Evolutionary conservation across 2,329 filamentous ascomycete species (phyloP), one percentile per base, ranked within the genome.

Genomic region (Botrytis galanthina): DNA sequence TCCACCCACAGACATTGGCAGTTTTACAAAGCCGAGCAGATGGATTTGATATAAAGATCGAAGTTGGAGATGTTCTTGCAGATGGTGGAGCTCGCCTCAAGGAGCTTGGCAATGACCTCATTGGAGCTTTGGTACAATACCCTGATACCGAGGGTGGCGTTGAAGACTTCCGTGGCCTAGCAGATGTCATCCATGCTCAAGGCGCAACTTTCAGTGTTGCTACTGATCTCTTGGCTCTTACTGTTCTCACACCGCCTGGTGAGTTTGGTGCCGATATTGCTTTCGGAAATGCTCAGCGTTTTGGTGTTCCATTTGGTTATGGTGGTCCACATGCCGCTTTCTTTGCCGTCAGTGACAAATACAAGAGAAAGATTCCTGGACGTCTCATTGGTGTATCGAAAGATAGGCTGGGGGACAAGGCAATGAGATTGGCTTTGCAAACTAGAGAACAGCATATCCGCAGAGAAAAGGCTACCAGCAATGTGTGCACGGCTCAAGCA

Each of bases 271-370:
- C 95, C 35, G 95, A 98, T 81, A 93, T 98, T 78, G 95, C 95
- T 8, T 97, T 98, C 81, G 95, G 95, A 77, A 97, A 92, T 80
- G 91, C 95, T 26, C 95, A 98, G 84, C 87, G 95, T 74, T 92
- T 98, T 75, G 95, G 95, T 82, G 93, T 98, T 20, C 95, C 95
- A 3, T 90, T 98, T 81, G 95, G 95, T 68, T 97, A 91, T 78
- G 95, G 95, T 79, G 95, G 95, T 32, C 95, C 95, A n/a, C 95
- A 98, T 80, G 95, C 95, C 39, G 95, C 95, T 29, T 98, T 98
- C 88, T 98, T 98, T 82, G 93, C 95, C 32, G 94, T 95, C 72
- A 90, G 90, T 72, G 95, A 98, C 68, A 93, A 95, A 83, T 90
- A 95, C 84, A 98, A 98, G 89, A 89, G 95, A 74, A 97, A 97